Conservation (phyloP, 139 green algal species). For the Chlamydomonas sphaeroides region DNA sequence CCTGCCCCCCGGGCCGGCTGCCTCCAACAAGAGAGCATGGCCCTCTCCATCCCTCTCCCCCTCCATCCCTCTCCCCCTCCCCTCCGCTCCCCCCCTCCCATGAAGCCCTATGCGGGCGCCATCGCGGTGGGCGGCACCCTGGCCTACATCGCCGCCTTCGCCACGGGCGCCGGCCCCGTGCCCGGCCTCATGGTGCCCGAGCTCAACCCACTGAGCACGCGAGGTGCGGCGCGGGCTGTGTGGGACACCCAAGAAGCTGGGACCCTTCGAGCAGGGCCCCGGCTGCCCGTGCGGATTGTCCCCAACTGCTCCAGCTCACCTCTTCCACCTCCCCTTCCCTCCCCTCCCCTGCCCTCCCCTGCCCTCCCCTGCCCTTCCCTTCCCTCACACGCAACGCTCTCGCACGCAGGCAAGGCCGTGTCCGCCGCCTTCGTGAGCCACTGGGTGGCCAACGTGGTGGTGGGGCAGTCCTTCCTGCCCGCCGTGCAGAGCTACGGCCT, state of each 20-base stretch:
- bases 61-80: too few relatives aligned
- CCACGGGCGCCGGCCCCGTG: conserved; percentile 91
- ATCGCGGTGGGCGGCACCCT: conserved; percentile 87
- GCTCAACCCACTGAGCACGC: conserved; percentile 81
- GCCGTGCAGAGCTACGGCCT: conserved; percentile 48
- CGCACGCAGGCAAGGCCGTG: conserved; percentile 59
- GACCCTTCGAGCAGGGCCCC: too few relatives aligned
- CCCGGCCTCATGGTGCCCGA: conserved; percentile 92
- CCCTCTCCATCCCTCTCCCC: too few relatives aligned
- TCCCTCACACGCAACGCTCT: background rate
- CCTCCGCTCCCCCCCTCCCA: too few relatives aligned
- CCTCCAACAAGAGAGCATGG: too few relatives aligned
- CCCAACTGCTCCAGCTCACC: too few relatives aligned
- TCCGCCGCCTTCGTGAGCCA: conserved; percentile 67
- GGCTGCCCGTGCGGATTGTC: too few relatives aligned
- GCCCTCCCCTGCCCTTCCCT: background rate
- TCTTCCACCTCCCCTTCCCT: too few relatives aligned
- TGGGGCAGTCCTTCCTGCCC: conserved; percentile 69
- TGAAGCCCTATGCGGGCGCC: conserved; percentile 42
- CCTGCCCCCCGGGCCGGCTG: too few relatives aligned
- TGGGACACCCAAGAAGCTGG: too few relatives aligned
- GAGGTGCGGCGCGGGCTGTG: conserved; percentile 63
- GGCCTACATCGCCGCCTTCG: conserved; percentile 91
- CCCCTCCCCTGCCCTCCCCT: too few relatives aligned
- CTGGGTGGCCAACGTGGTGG: conserved; percentile 69